Percentiles rank a stretch among this genome's conserved stretches.
Evolutionary conservation across 1,284 basidiomycete species (phyloP).

Genomic region (Phylloporus gajari): DNA sequence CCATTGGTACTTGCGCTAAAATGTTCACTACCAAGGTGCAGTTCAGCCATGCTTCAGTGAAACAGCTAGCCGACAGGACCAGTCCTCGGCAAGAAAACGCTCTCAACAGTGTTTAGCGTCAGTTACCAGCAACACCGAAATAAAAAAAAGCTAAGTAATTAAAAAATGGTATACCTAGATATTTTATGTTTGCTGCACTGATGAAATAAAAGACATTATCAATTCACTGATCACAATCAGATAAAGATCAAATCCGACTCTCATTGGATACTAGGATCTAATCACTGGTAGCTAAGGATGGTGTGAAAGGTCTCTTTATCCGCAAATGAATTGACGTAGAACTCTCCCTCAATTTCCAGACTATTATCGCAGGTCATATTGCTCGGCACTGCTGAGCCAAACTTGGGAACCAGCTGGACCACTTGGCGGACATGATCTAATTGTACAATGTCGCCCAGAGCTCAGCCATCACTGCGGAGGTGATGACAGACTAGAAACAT

Average conservation of each 20-base stretch:
- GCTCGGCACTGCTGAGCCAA: background rate
- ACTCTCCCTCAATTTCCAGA: background rate
- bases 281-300: background rate
- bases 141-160: no score
- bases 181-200: no score
- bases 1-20: conserved; percentile 99
- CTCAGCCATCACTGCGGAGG: background rate
- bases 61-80: no score
- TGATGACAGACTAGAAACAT: background rate
- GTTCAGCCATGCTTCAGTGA: conserved; percentile 83
- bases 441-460: background rate
- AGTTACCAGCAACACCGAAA: no score
- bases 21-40: conserved; percentile 99
- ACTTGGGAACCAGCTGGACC: background rate
- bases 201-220: no score
- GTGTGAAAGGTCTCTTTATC: background rate
- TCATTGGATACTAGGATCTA: no score
- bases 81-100: no score
- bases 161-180: no score
- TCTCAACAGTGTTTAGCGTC: no score
- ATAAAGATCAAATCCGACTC: no score
- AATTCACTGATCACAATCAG: no score
- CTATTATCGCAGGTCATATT: background rate
- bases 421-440: background rate
- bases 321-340: background rate